These are phyloP conservation scores for Diplodia scrobiculata DNA, from an alignment of 2,329 filamentous ascomycete genomes.

Conservation along the genomic window DNA sequence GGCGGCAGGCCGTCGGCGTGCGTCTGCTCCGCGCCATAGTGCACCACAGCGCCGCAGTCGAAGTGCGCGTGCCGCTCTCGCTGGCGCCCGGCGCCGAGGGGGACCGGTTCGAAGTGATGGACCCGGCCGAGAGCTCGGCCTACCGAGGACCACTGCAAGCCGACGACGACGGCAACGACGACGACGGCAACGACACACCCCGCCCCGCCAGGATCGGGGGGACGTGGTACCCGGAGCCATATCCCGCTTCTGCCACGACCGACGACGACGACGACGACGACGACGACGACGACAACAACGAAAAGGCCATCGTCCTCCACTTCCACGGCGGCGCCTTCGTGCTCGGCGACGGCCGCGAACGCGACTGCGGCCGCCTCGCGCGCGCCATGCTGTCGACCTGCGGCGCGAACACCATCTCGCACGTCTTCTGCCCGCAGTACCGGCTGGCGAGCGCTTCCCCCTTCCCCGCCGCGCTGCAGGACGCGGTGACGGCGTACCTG, in stretches of 20 bases:
- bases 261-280: background rate
- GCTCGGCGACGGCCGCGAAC: slow-evolving; percentile 47
- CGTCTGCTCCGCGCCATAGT: slow-evolving; percentile 42
- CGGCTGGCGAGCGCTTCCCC: slow-evolving; percentile 50
- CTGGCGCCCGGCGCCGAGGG: slow-evolving; percentile 45
- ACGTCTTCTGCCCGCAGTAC: slow-evolving; percentile 53
- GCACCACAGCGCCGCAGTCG: slow-evolving; percentile 39
- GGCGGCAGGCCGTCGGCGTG: slow-evolving; percentile 44
- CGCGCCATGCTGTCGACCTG: slow-evolving; percentile 37
- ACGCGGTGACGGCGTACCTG: slow-evolving; percentile 51
- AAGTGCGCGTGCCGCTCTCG: slow-evolving; percentile 38
- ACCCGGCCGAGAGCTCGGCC: slow-evolving; percentile 32
- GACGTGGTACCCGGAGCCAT: slow-evolving; percentile 47
- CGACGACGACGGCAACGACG: slow-evolving; percentile 11
- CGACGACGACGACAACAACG: slow-evolving; percentile 30
- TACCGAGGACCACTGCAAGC: slow-evolving; percentile 43
- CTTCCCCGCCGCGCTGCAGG: slow-evolving; percentile 57
- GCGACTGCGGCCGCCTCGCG: slow-evolving; percentile 38
- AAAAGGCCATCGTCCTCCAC: slow-evolving; percentile 47
- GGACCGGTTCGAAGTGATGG: slow-evolving; percentile 44
- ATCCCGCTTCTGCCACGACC: background rate
- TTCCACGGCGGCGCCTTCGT: slow-evolving; percentile 56
- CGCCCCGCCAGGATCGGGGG: slow-evolving; percentile 46
- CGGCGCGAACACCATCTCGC: slow-evolving; percentile 36
- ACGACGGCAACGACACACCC: slow-evolving; percentile 30